phyloP scores from a whole-genome alignment of 2,329 filamentous ascomycete species.

The Pseudopithomyces maydicus region DNA sequence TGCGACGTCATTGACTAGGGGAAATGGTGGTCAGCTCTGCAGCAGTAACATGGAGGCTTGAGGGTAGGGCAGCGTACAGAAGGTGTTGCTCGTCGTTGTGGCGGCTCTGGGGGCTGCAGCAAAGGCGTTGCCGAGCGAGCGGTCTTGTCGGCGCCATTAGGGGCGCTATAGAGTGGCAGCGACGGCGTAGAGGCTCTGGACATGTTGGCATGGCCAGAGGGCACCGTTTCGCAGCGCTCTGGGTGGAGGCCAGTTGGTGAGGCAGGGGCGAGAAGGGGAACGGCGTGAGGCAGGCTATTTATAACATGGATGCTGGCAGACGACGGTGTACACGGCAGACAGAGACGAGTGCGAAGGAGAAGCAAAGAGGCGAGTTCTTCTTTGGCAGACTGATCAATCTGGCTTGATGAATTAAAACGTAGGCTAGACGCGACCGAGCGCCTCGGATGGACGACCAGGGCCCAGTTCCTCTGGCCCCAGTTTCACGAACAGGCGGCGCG shows the following conservation, averaged over 20 bases:
- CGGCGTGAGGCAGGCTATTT: constrained; percentile 12
- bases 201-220: constrained; percentile 62
- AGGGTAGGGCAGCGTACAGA: constrained; percentile 27
- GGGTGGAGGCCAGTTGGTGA: constrained; percentile 34
- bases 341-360: background rate
- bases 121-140: constrained; percentile 36
- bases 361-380: constrained; percentile 2
- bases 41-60: background rate
- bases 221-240: constrained; percentile 34
- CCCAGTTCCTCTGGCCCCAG: background rate
- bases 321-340: background rate
- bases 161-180: constrained; percentile 61
- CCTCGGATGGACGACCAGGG: constrained; percentile 9
- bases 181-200: constrained; percentile 64
- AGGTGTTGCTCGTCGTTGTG: constrained; percentile 34
- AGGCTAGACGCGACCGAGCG: constrained; percentile 15
- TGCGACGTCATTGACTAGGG: constrained; percentile 51
- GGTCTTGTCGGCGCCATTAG: constrained; percentile 35
- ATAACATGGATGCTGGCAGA: constrained; percentile 28
- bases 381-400: constrained; percentile 6
- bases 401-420: constrained; percentile 12
- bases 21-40: constrained; percentile 15
- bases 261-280: constrained; percentile 13
- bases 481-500: constrained; percentile 8
- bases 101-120: constrained; percentile 32